Evolutionary conservation across 116 monocot genomes (phyloP).

Genomic region (Posidonia oceanica): DNA sequence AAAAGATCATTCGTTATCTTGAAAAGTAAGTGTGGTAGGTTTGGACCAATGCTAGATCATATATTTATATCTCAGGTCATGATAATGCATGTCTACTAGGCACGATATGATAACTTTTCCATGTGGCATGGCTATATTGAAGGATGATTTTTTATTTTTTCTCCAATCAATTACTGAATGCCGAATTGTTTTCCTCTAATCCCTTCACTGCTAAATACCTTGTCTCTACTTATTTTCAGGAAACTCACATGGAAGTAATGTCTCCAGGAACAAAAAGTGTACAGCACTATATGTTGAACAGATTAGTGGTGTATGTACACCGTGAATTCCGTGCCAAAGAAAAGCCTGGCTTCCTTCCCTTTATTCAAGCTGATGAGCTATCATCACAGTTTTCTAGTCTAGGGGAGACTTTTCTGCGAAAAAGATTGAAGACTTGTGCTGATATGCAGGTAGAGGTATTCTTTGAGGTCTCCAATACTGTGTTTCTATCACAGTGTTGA

Average conservation of each 20-base stretch:
- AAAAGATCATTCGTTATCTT: too few species aligned
- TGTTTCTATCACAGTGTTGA: background rate
- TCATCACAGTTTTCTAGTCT: conserved; percentile 50
- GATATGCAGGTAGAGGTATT: conserved; percentile 47
- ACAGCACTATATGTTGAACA: conserved; percentile 67
- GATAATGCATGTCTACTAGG: too few species aligned
- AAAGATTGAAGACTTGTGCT: conserved; percentile 81
- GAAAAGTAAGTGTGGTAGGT: too few species aligned
- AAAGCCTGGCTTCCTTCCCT: conserved; percentile 59
- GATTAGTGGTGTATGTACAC: conserved; percentile 67
- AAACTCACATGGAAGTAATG: conserved; percentile 97
- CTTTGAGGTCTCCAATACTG: background rate
- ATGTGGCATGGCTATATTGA: too few species aligned
- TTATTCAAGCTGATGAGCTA: conserved; percentile 66
- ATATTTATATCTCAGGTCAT: too few species aligned
- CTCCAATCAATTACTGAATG: background rate
- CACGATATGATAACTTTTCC: too few species aligned
- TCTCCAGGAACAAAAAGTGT: conserved; percentile 69
- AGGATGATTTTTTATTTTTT: background rate
- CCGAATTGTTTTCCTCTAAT: background rate
- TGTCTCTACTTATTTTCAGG: conserved; percentile 26
- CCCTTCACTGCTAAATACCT: background rate
- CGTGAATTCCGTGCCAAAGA: conserved; percentile 85
- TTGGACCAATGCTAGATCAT: too few species aligned
- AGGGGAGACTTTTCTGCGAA: conserved; percentile 54